These are phyloP conservation scores for Arthrinium puccinioides DNA, from an alignment of 2,329 filamentous ascomycete genomes.

Conservation along the genomic window DNA sequence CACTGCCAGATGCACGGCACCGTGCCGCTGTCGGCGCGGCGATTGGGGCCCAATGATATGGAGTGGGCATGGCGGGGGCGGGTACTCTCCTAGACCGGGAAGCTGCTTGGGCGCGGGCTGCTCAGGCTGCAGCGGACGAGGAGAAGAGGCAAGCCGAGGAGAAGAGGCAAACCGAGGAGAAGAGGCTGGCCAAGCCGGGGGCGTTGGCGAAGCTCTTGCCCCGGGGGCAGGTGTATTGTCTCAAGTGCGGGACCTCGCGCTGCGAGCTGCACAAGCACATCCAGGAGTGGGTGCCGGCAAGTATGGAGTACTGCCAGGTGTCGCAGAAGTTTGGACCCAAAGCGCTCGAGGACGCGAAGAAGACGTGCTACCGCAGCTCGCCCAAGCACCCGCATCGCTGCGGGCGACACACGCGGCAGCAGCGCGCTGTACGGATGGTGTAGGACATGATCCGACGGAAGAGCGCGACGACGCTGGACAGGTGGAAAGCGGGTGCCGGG, in stretches of 20 bases:
- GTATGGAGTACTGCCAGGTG: constrained; percentile 53
- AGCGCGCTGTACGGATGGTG: constrained; percentile 20
- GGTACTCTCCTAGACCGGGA: constrained; percentile 26
- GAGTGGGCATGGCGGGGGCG: constrained; percentile 57
- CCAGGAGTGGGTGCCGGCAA: constrained; percentile 49
- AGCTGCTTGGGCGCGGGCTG: constrained; percentile 20
- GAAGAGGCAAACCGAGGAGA: neutral
- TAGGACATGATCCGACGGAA: constrained; percentile 7
- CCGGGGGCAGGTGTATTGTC: constrained; percentile 53
- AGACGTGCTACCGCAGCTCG: constrained; percentile 52
- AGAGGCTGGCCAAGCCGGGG: constrained; percentile 1
- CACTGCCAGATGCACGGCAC: constrained; percentile 48
- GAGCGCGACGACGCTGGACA: neutral
- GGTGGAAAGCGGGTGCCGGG: neutral
- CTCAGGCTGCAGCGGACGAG: constrained; percentile 5
- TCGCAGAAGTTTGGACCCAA: constrained; percentile 47
- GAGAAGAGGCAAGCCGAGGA: constrained; percentile 6
- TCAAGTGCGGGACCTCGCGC: constrained; percentile 52
- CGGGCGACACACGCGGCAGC: constrained; percentile 41
- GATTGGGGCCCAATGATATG: constrained; percentile 53
- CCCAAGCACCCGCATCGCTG: constrained; percentile 52
- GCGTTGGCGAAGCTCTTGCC: constrained; percentile 40
- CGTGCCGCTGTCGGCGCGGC: constrained; percentile 49
- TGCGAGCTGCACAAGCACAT: constrained; percentile 60
- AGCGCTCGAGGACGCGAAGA: constrained; percentile 37